Evolutionary conservation across 2,329 filamentous ascomycete species (phyloP).

Genomic region (Rhinocladiella similis): DNA sequence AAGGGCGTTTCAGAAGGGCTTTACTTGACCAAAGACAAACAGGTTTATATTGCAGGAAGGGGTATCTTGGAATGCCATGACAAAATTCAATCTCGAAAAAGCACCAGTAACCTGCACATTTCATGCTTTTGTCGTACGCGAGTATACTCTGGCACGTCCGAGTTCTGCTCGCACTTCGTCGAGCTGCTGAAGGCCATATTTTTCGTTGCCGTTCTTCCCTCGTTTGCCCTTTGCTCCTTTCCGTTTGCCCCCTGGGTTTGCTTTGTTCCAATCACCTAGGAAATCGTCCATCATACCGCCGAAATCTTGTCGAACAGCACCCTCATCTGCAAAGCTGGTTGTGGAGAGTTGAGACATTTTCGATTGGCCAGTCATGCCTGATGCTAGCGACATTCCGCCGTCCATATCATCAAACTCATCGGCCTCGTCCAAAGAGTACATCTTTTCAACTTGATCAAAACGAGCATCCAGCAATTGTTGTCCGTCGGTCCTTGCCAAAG

Average conservation of each 20-base stretch:
- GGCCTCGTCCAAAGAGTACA: slow-evolving; percentile 66
- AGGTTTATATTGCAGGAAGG: slow-evolving; percentile 14
- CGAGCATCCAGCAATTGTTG: slow-evolving; percentile 81
- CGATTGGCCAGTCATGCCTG: slow-evolving; percentile 43
- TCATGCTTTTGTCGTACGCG: slow-evolving; percentile 32
- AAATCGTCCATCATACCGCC: slow-evolving; percentile 93
- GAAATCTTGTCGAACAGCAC: slow-evolving; percentile 74
- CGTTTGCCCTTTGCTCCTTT: slow-evolving; percentile 54
- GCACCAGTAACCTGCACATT: neutral
- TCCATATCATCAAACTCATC: slow-evolving; percentile 49
- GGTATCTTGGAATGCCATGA: slow-evolving; percentile 20
- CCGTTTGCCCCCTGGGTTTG: slow-evolving; percentile 40
- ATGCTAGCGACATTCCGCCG: slow-evolving; percentile 52
- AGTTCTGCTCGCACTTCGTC: slow-evolving; percentile 83
- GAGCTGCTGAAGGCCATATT: slow-evolving; percentile 80
- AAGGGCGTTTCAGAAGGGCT: slow-evolving; percentile 15
- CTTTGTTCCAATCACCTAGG: slow-evolving; percentile 61
- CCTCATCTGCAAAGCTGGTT: slow-evolving; percentile 39
- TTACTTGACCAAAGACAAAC: slow-evolving; percentile 6
- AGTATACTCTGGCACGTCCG: slow-evolving; percentile 68
- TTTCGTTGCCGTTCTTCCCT: slow-evolving; percentile 77
- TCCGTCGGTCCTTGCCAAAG: slow-evolving; percentile 83
- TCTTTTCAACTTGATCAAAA: slow-evolving; percentile 87
- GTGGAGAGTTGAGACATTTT: slow-evolving; percentile 66
- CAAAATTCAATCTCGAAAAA: neutral